Evolutionary conservation across 495 filamentous ascomycete species (phyloP), one percentile per base, ranked within the genome.

Genomic region (Ramalina intermedia): DNA sequence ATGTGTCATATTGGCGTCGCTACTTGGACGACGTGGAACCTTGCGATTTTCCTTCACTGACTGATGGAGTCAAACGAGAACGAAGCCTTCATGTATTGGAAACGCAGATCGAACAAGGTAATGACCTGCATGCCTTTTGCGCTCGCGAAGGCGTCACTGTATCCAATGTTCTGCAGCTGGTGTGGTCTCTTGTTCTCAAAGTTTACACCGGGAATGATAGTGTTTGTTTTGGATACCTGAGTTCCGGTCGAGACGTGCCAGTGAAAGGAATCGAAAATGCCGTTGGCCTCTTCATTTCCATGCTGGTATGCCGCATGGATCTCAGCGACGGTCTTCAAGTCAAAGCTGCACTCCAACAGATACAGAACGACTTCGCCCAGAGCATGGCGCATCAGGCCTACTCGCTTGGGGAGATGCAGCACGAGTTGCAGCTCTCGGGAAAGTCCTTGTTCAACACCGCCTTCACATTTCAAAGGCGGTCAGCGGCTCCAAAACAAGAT

Each of bases 181-280:
- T 68, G 7, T 81, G 78, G 78, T 72, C 72, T 4, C 58, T 80
- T 11, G 69, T 78, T 0, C 63, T 81, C 6, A 65, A 67, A 27
- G 57, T 58, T 9, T 75, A 75, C 52, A 76, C 73, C 1, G 63
- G 61, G 1, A 70, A 67, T 4, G 66, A 77, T 40, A 69, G 75
- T 26, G 66, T 80, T n/a, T 74, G 71, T 51, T 82, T 81, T 52
- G 77, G 77, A 3, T 75, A 75, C 42, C 56, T 69, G 11, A 68
- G 67, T 14, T 66, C 72, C 33, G 71, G 72, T 24, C 63, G 73
- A 37, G 69, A 72, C 57, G 62, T 65, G 13, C 69, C 72, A 20
- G 63, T 75, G 16, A 55, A 59, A n/a, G 69, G 69, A 0, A 72
- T 74, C 27, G 67, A 74, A 33, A 65, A 75, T 40, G 70, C 72